Base-by-base conservation (phyloP, 2,329 filamentous ascomycete genomes). In the Xylariaceae sp. region DNA sequence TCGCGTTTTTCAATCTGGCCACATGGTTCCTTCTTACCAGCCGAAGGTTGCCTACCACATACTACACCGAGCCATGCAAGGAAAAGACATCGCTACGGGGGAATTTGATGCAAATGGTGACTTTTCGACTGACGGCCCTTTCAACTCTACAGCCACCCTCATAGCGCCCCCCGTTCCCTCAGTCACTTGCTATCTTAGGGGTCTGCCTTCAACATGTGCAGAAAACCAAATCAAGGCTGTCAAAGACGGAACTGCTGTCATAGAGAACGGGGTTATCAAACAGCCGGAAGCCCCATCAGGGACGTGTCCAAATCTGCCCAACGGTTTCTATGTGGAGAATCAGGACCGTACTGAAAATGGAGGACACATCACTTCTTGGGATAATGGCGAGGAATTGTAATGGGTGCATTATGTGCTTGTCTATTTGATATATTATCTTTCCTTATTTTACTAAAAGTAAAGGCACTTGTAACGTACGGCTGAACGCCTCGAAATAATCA, bases 11-110 rank as follows among this genome's bases (percentile, higher is more conserved):
- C 64, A 79, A 44, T 76, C 78, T 1, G 79, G 79, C 4, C 79
- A 81, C 57, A 70, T 76, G 56, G 76, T 81, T 2, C 77, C 77
- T 0, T 72, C 75, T 1, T 83, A 82, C 62, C 79, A 83, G 61
- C 81, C 81, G 0, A 70, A 82, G 59, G 79, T 78, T 0, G 73
- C 77, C 2, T 80, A 77, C 48, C 68, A 76, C 52, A 79, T 84
- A 51, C 81, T 84, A 65, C 70, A 78, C 37, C 77, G 81, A 10
- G 71, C 75, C 1, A 71, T 83, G 53, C 75, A 75, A 50, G 74
- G 77, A 44, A 68, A 65, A 40, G 82, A 84, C 56, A 69, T 86
- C 47, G 80, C 81, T 0, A 86, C 82, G 2, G 84, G 84, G 0
- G 75, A 74, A 41, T 65, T 76, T 1, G 70, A 72, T 6, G 78